Evolutionary conservation across 2,329 filamentous ascomycete species (phyloP).

Genomic region (Botrytis elliptica): DNA sequence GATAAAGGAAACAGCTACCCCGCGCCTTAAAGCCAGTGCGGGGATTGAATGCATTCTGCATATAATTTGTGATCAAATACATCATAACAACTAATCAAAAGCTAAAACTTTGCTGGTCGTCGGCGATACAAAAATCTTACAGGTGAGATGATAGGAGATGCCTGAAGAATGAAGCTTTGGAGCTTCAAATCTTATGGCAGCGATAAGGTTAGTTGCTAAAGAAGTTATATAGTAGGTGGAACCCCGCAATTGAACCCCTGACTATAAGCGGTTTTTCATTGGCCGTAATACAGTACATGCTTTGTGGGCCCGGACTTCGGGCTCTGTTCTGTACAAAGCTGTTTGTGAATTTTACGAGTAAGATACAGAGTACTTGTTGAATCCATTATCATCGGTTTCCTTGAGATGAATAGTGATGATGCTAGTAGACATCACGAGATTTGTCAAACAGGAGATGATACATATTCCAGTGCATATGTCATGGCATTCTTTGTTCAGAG

Average conservation of each 20-base stretch:
- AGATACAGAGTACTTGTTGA: neutral
- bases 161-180: neutral
- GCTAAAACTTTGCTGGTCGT: neutral
- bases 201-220: neutral
- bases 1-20: slow-evolving; percentile 3
- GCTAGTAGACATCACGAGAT: neutral
- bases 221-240: neutral
- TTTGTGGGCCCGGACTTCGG: too few species aligned
- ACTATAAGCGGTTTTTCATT: neutral
- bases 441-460: neutral
- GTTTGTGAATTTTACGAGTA: neutral
- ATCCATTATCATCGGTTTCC: neutral
- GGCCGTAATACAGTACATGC: neutral
- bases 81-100: neutral
- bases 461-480: neutral
- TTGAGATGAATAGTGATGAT: neutral
- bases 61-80: neutral
- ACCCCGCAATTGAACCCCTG: neutral
- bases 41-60: neutral
- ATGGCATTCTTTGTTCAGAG: neutral
- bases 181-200: neutral
- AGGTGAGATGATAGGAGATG: neutral
- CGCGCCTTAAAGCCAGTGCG: neutral
- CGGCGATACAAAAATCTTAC: neutral
- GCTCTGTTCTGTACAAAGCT: neutral